phyloP scores from a whole-genome alignment of 805 yeast species.

The Candida golubevii region DNA sequence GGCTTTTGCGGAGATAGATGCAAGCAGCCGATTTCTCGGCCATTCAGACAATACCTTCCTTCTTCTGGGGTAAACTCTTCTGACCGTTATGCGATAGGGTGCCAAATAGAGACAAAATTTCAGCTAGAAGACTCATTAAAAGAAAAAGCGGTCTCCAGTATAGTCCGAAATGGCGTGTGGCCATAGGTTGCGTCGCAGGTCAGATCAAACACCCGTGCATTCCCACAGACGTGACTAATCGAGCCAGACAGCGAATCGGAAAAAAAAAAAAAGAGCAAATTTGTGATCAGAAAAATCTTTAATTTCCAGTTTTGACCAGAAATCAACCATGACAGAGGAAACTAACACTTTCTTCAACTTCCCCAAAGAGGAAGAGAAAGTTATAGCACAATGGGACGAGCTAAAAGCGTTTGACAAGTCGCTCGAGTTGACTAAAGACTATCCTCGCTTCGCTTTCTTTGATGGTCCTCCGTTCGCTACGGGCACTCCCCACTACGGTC shows the following conservation, averaged over 20 bases:
- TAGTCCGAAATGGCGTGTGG: too few relatives aligned
- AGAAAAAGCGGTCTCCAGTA: too few relatives aligned
- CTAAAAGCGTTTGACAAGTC: constrained; percentile 92
- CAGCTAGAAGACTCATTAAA: too few relatives aligned
- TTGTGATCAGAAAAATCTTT: background rate
- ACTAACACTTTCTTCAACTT: constrained; percentile 51
- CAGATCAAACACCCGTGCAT: too few relatives aligned
- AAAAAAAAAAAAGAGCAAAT: constrained; percentile 1
- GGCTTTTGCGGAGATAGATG: too few relatives aligned
- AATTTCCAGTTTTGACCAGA: background rate
- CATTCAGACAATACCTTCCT: too few relatives aligned
- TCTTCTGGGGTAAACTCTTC: too few relatives aligned
- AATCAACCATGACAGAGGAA: constrained; percentile 16
- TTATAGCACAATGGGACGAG: constrained; percentile 79
- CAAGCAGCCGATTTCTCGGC: too few relatives aligned
- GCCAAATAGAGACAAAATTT: too few relatives aligned
- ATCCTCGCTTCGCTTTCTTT: constrained; percentile 85
- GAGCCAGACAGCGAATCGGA: background rate
- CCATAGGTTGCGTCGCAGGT: too few relatives aligned
- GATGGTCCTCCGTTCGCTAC: constrained; percentile 99
- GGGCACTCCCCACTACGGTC: constrained; percentile 99
- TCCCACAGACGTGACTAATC: too few relatives aligned
- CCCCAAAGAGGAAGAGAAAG: constrained; percentile 85
- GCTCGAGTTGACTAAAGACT: constrained; percentile 74
- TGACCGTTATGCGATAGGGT: too few relatives aligned